Evolutionary conservation across 257 asterid genomes (phyloP), one percentile per base, ranked within the genome.

Genomic region (Mitragyna speciosa): DNA sequence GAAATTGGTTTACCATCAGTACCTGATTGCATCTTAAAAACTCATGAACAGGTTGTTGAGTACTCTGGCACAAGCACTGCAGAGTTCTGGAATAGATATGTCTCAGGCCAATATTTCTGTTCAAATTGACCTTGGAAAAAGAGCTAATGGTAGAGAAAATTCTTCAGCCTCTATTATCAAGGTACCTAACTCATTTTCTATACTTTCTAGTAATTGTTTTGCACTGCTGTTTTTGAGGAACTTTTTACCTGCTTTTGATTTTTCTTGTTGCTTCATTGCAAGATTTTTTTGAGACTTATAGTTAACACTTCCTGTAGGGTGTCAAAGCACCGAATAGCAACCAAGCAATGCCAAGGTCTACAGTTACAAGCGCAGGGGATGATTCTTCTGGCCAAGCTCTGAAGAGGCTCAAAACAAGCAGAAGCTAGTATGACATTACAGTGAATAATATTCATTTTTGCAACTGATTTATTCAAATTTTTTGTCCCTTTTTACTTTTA

Each of bases 101-200:
- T 89, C 97, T 20, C 93, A 89, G 80, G 94, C 99, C 82, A 89
- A 83, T 87, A 89, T 96, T 83, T 92, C 98, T 1, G 99, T 94
- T 41, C 92, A 94, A 85, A 90, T 96, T 76, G 95, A 96, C 84
- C 89, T 96, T 28, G 97, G 95, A 30, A 92, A 92, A 85, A 88
- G 86, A 84, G 88, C 88, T 15, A 84, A 86, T 45, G 85, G 84
- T 63, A 49, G 83, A 84, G 83, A 84, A 80, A 86, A 83, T 85
- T 84, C 93, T 81, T 83, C 93, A 59, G 61, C 89, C 8, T 86
- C 91, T 67, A 69, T 76, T 39, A 66, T 87, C 78, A 93, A 93
- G 99, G 98, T 95, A 82, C 66, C 26, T 24, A 8, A 30, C 22
- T 65, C 51, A n/a, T 61, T 51, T 51, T 72, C 71, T 24, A 72